Evolutionary conservation across 163 green algal genomes (phyloP).

Genomic region (Chlorella variabilis): DNA sequence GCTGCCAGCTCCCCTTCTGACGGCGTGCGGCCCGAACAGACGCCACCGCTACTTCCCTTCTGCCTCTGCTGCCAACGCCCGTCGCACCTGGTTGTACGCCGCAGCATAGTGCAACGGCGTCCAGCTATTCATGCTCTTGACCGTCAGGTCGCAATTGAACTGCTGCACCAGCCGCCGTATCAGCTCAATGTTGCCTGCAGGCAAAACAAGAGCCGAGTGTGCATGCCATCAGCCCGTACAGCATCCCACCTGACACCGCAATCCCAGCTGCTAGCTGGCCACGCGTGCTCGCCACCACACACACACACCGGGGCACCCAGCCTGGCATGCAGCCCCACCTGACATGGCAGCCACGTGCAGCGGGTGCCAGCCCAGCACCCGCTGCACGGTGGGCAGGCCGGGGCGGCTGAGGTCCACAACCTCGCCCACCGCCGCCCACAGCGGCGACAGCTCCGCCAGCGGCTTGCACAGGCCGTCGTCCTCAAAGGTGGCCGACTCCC

Average conservation of each 20-base stretch:
- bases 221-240: not conserved
- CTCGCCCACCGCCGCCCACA: slow-evolving; percentile 42
- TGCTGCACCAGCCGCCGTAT: slow-evolving; percentile 50
- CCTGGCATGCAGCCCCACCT: slow-evolving; percentile 60
- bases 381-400: slow-evolving; percentile 53
- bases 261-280: not conserved
- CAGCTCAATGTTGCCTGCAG: slow-evolving; percentile 47
- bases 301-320: not conserved
- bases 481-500: slow-evolving; percentile 61
- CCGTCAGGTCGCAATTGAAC: slow-evolving; percentile 51
- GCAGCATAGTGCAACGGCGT: slow-evolving; percentile 75
- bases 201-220: not conserved
- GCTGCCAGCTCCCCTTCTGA: too few species aligned
- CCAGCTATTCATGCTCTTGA: slow-evolving; percentile 65
- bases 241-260: not conserved
- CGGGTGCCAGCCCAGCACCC: slow-evolving; percentile 64
- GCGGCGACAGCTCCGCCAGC: slow-evolving; percentile 40
- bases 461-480: slow-evolving; percentile 29
- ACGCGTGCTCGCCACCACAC: not conserved
- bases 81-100: slow-evolving; percentile 65
- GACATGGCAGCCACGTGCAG: slow-evolving; percentile 68
- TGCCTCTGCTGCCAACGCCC: not conserved
- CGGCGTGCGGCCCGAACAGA: too few species aligned
- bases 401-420: slow-evolving; percentile 46
- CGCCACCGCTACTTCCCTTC: too few species aligned